Percentiles rank a stretch among this genome's conserved stretches.
Conservation (phyloP, 805 yeast genomes). For the Cyberlindnera mrakii region DNA sequence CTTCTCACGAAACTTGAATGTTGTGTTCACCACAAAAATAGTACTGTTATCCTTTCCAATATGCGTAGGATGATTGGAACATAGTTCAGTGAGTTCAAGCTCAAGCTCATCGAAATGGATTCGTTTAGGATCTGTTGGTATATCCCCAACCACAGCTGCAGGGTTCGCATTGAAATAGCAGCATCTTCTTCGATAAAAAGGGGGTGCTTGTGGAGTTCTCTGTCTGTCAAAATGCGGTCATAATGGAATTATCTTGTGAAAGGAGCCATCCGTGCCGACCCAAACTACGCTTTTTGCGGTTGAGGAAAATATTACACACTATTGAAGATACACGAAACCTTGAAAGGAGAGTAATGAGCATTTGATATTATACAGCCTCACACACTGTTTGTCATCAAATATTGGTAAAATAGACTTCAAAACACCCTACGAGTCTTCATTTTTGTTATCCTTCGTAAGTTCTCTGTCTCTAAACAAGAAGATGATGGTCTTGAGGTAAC, state of each 20-base stretch:
- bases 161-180: conserved; percentile 9
- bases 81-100: conserved; percentile 26
- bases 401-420: conserved; percentile 6
- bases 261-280: conserved; percentile 18
- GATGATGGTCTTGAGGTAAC: conserved; percentile 31
- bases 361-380: no score
- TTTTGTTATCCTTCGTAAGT: conserved; percentile 4
- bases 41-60: conserved; percentile 27
- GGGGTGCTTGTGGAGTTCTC: conserved; percentile 33
- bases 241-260: conserved; percentile 11
- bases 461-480: conserved; percentile 40
- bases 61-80: conserved; percentile 58
- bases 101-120: conserved; percentile 4
- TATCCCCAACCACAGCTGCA: conserved; percentile 14
- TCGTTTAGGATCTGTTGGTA: conserved; percentile 7
- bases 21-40: conserved; percentile 54
- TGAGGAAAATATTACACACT: conserved; percentile 21
- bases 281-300: conserved; percentile 22
- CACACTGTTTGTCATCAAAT: conserved; percentile 2
- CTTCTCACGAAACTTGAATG: conserved; percentile 39
- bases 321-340: conserved; percentile 23
- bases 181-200: conserved; percentile 17
- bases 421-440: background rate
- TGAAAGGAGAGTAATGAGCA: conserved; percentile 6
- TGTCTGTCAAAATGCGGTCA: conserved; percentile 30